Evolutionary conservation across 208 protist genomes (phyloP), one percentile per base, ranked within the genome.

Genomic region (Leishmania aethiopica): DNA sequence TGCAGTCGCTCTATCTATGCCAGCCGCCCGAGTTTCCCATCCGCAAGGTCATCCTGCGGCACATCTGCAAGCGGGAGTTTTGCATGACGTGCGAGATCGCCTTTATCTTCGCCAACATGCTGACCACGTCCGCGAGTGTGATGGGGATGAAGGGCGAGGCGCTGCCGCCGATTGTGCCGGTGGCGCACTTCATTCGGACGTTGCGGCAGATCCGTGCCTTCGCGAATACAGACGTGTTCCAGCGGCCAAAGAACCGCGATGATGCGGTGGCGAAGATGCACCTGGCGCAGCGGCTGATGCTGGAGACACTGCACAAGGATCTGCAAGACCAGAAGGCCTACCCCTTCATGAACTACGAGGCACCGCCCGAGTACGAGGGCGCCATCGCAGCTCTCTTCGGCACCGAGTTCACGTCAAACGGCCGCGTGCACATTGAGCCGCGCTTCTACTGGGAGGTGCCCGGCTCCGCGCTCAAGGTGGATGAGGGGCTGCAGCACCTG

Each of bases 371-470:
- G 80, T 97, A 95, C 88, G 84, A 91, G 53, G 86, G 88, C 60
- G 91, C 89, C 79, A 96, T 96, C 74, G 91, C 92, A 2, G 59
- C 84, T 32, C 82, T 96, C n/a, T 98, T 98, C 78, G 95, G 93
- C 59, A 96, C 93, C 0, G 89, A 96, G 84, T 96, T 96, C 80
- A 90, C 89, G 35, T 93, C 90, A 22, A 92, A 90, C 86, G 92
- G 92, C 40, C 89, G 87, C 49, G 89, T 93, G 47, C 90, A 95
- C 85, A 86, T 96, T 45, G 88, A 94, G 60, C 93, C 95, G 35
- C 91, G 92, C 57, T 98, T 98, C 82, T 95, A 93, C 80, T 98
- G 93, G 92, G 93, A 98, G 77, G 95, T 98, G 59, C 95, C 95
- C 4, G 86, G 89, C 64, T 96, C 95, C 19, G 95, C 95, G 45